phyloP scores from a whole-genome alignment of 1,284 basidiomycete species.

The Trametes pubescens region DNA sequence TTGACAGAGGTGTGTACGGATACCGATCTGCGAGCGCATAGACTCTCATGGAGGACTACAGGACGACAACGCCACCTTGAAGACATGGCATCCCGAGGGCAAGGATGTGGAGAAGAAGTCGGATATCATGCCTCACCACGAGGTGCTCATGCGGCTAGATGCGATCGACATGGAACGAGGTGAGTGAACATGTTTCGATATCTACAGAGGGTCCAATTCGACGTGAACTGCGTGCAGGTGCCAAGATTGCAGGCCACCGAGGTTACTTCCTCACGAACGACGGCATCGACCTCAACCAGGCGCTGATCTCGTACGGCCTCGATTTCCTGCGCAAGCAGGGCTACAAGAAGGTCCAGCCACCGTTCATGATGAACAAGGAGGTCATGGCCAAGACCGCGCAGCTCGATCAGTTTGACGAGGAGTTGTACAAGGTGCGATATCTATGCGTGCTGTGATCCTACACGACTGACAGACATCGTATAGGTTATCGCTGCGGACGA shows the following conservation, averaged over 20 bases:
- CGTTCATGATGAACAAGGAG: constrained; percentile 99
- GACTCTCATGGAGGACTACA: constrained; percentile 40
- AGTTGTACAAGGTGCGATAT: constrained; percentile 86
- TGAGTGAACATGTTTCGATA: constrained; percentile 41
- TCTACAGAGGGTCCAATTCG: background rate
- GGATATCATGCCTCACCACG: constrained; percentile 94
- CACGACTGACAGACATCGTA: background rate
- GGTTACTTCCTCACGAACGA: constrained; percentile 97
- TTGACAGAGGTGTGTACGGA: constrained; percentile 77
- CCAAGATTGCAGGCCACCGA: constrained; percentile 94
- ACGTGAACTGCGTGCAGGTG: constrained; percentile 54
- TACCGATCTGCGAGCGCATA: background rate
- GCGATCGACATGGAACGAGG: constrained; percentile 97
- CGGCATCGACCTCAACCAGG: constrained; percentile 97
- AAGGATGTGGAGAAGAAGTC: constrained; percentile 70
- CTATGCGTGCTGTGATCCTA: background rate
- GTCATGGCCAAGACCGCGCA: constrained; percentile 98
- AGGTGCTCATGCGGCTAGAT: constrained; percentile 93
- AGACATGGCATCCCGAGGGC: constrained; percentile 89
- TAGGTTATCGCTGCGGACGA: constrained; percentile 91
- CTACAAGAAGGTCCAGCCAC: constrained; percentile 96
- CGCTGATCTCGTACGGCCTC: constrained; percentile 94
- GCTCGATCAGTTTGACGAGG: constrained; percentile 98
- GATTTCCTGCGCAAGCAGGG: constrained; percentile 87
- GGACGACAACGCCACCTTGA: constrained; percentile 90